These are phyloP conservation scores for Chenopodium formosanum DNA, from an alignment of 148 eudicot species.

Conservation along the genomic window DNA sequence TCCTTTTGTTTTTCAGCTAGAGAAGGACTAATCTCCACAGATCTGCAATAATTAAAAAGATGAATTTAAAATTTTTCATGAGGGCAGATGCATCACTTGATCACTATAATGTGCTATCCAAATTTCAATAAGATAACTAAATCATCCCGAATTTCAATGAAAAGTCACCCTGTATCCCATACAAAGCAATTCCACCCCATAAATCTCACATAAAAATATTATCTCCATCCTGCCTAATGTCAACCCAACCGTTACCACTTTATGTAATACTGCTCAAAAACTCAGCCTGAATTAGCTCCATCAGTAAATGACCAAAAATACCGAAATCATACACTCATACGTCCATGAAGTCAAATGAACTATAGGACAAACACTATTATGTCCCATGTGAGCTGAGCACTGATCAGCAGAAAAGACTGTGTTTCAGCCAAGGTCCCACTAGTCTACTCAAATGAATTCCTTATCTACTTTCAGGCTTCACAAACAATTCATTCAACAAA, in stretches of 20 bases:
- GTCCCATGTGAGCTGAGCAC: neutral
- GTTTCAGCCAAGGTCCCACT: neutral
- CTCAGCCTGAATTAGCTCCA: no score
- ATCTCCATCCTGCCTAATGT: no score
- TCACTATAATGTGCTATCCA: neutral
- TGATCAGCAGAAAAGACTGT: neutral
- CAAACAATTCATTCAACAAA: neutral
- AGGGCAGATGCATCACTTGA: neutral
- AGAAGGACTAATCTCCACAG: slow-evolving; percentile 89
- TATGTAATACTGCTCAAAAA: no score
- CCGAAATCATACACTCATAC: no score
- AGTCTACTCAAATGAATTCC: neutral
- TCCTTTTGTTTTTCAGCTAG: slow-evolving; percentile 79
- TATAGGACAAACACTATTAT: no score
- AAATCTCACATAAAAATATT: neutral
- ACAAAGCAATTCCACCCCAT: neutral
- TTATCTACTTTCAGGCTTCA: neutral
- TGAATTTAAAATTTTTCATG: neutral
- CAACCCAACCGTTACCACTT: no score
- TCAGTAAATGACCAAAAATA: no score
- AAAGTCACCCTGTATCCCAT: neutral
- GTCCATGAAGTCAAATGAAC: no score
- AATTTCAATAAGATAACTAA: neutral
- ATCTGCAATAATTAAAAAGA: slow-evolving; percentile 53
- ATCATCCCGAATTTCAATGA: neutral